Percentiles rank a stretch among this genome's conserved stretches.
These are phyloP conservation scores for Stephania japonica DNA, from an alignment of 164 flowering plant genomes.

Conservation along the genomic window DNA sequence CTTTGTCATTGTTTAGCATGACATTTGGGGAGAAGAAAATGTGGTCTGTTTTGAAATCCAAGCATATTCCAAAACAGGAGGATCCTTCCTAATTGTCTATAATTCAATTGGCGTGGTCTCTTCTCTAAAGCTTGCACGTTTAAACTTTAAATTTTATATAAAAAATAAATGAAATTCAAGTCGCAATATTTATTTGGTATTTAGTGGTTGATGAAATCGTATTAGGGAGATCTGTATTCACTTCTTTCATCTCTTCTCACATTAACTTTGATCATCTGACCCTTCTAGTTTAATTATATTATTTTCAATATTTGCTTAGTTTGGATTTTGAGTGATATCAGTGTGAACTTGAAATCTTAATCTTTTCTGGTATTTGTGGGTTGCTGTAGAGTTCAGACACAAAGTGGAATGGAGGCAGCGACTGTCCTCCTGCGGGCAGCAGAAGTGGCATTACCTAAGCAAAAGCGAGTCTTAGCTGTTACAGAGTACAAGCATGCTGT, in stretches of 20 bases:
- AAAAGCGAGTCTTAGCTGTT: conserved; percentile 50
- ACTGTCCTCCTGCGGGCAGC: conserved; percentile 55
- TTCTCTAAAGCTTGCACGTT: too few relatives aligned
- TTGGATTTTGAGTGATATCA: conserved; percentile 1
- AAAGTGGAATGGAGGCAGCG: conserved; percentile 52
- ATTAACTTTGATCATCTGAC: not conserved
- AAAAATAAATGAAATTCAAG: too few relatives aligned
- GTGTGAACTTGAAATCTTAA: not conserved
- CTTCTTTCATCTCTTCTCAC: not conserved
- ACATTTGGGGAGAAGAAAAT: too few relatives aligned
- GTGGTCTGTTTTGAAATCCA: too few relatives aligned
- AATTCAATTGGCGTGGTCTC: too few relatives aligned
- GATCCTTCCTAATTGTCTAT: too few relatives aligned
- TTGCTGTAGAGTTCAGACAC: conserved; percentile 46
- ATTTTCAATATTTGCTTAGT: not conserved
- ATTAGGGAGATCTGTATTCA: not conserved
- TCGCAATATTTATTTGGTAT: too few relatives aligned
- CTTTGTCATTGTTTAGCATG: too few relatives aligned
- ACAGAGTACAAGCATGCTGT: conserved; percentile 70
- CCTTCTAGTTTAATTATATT: not conserved
- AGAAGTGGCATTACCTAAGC: conserved; percentile 69
- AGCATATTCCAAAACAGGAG: too few relatives aligned
- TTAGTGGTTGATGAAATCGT: not conserved
- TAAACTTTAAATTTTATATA: too few relatives aligned
- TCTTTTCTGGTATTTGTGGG: not conserved